Evolutionary conservation across 257 asterid genomes (phyloP).

Genomic region (Verbena officinalis): DNA sequence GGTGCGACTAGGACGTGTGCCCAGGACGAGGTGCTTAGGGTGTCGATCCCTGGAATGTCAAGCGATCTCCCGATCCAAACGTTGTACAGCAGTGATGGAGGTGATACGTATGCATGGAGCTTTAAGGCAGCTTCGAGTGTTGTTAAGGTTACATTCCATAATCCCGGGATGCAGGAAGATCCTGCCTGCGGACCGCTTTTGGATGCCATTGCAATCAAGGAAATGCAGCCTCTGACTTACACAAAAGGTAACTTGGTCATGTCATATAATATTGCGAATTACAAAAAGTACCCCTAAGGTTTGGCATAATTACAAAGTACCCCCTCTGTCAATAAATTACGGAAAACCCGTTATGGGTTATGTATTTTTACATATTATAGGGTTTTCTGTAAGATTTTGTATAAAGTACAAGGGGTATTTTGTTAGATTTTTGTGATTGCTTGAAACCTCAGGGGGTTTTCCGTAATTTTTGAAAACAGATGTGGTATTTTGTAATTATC

Average conservation of each 20-base stretch:
- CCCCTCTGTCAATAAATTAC: too few relatives aligned
- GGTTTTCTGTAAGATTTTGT: too few relatives aligned
- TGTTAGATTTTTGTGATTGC: too few relatives aligned
- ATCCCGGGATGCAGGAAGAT: constrained; percentile 77
- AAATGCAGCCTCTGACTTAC: constrained; percentile 40
- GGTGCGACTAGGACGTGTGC: constrained; percentile 85
- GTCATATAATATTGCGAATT: too few relatives aligned
- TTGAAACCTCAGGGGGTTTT: too few relatives aligned
- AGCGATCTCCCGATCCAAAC: constrained; percentile 77
- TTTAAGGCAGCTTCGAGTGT: constrained; percentile 52
- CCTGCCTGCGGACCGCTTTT: constrained; percentile 80
- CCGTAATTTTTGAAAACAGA: too few relatives aligned
- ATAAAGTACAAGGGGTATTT: too few relatives aligned
- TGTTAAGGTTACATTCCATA: constrained; percentile 67
- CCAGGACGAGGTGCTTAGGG: constrained; percentile 62
- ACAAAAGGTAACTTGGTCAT: constrained; percentile 41
- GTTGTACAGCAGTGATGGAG: constrained; percentile 68
- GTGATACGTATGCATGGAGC: constrained; percentile 85
- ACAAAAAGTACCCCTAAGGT: too few relatives aligned
- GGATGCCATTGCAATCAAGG: constrained; percentile 82
- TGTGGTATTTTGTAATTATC: too few relatives aligned
- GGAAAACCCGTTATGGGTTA: too few relatives aligned
- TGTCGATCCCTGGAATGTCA: constrained; percentile 54
- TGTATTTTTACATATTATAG: too few relatives aligned
- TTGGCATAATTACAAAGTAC: too few relatives aligned